These are phyloP conservation scores for Chrysosporium keratinophilum DNA, from an alignment of 2,329 filamentous ascomycete genomes.

Conservation along the genomic window DNA sequence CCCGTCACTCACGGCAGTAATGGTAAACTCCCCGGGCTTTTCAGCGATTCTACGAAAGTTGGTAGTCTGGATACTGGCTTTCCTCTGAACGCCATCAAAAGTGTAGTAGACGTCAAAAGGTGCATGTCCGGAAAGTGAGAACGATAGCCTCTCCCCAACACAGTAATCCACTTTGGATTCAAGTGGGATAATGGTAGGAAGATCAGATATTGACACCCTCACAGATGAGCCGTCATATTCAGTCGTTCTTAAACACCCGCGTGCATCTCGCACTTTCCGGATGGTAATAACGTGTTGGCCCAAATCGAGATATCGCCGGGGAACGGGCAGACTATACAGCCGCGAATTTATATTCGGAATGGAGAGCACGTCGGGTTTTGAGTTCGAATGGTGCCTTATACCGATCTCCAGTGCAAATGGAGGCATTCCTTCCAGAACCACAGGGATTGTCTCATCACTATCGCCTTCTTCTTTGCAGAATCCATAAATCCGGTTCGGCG, in stretches of 20 bases:
- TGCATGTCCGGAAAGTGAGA: constrained; percentile 77
- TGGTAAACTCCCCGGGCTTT: constrained; percentile 75
- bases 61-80: constrained; percentile 60
- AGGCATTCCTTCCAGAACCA: constrained; percentile 68
- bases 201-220: constrained; percentile 84
- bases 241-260: constrained; percentile 72
- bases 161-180: constrained; percentile 83
- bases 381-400: constrained; percentile 79
- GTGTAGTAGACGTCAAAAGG: constrained; percentile 91
- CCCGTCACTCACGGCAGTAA: constrained; percentile 77
- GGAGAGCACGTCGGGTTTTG: constrained; percentile 67
- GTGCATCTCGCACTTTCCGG: constrained; percentile 75
- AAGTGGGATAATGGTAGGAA: constrained; percentile 78
- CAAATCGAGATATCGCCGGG: constrained; percentile 70
- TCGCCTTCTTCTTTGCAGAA: constrained; percentile 83
- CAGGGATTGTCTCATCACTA: constrained; percentile 76
- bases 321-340: constrained; percentile 70
- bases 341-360: constrained; percentile 69
- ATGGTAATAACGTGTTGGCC: constrained; percentile 86
- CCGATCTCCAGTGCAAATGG: constrained; percentile 88
- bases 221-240: constrained; percentile 64
- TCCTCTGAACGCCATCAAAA: constrained; percentile 68
- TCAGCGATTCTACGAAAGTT: constrained; percentile 91
- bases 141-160: constrained; percentile 87
- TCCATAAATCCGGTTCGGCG: constrained; percentile 86